phyloP scores from a whole-genome alignment of 2,329 filamentous ascomycete species.

The Pseudogymnoascus sp. region DNA sequence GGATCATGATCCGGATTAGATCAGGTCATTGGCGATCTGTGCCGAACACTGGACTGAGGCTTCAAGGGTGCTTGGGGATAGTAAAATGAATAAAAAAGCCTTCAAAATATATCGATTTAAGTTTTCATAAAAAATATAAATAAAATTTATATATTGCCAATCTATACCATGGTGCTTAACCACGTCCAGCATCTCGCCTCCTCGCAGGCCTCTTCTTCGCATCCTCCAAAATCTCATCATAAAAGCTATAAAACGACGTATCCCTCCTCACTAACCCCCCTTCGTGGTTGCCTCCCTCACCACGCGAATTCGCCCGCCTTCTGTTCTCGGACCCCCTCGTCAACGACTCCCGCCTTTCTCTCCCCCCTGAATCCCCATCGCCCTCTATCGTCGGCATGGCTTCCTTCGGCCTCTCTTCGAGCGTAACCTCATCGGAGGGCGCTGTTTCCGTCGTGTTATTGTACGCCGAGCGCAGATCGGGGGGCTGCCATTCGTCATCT shows the following conservation, averaged over 20 bases:
- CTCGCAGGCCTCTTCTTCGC: neutral
- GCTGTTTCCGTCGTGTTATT: neutral
- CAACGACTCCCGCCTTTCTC: neutral
- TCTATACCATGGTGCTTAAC: neutral
- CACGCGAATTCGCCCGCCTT: neutral
- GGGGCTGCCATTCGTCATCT: neutral
- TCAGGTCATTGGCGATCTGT: too few species aligned
- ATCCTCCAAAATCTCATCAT: constrained; percentile 1
- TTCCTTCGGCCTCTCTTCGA: neutral
- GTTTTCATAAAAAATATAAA: neutral
- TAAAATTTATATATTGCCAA: neutral
- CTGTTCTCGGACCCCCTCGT: neutral
- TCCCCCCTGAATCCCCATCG: neutral
- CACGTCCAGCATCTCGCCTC: neutral
- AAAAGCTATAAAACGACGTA: neutral
- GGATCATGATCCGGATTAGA: too few species aligned
- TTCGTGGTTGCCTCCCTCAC: neutral
- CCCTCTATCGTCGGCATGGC: neutral
- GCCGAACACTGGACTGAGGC: too few species aligned
- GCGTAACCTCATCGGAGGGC: neutral
- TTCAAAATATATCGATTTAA: neutral
- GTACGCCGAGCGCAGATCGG: neutral
- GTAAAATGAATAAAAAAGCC: neutral
- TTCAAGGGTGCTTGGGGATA: neutral
- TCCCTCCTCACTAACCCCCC: neutral